Percentiles rank a stretch among this genome's conserved stretches.
Conservation (phyloP, 2,329 filamentous ascomycete species). For the Fonsecaea multimorphosa region DNA sequence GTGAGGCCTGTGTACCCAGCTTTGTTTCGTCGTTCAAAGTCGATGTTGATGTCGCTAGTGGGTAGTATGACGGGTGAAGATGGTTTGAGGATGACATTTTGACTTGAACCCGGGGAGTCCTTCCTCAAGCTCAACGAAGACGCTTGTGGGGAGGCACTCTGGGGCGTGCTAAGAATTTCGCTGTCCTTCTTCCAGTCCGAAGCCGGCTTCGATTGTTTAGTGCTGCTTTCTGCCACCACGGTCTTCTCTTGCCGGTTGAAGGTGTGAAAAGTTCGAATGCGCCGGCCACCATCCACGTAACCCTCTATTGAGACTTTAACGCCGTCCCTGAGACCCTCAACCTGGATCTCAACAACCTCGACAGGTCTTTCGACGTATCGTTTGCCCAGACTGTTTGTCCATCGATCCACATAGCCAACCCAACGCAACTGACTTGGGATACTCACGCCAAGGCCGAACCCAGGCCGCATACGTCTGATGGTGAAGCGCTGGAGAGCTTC, state of each 20-base stretch:
- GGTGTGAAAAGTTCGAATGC: constrained; percentile 81
- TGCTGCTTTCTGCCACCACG: constrained; percentile 60
- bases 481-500: constrained; percentile 75
- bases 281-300: constrained; percentile 85
- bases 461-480: constrained; percentile 82
- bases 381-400: constrained; percentile 74
- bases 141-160: constrained; percentile 33
- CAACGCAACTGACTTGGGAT: constrained; percentile 92
- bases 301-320: constrained; percentile 88
- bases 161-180: constrained; percentile 34
- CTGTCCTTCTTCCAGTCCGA: constrained; percentile 22
- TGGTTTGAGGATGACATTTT: constrained; percentile 80
- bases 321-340: constrained; percentile 85
- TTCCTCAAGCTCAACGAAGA: constrained; percentile 42
- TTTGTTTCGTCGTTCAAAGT: constrained; percentile 84
- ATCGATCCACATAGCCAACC: constrained; percentile 86
- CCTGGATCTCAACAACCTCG: constrained; percentile 85
- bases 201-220: constrained; percentile 5
- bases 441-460: constrained; percentile 86
- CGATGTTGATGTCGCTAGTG: constrained; percentile 86
- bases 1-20: constrained; percentile 76
- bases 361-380: constrained; percentile 81
- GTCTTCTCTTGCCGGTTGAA: constrained; percentile 75
- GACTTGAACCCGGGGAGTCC: constrained; percentile 64
- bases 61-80: constrained; percentile 70